phyloP scores from a whole-genome alignment of 768 basidiomycete genomes.

The Naganishia vishniacii region DNA sequence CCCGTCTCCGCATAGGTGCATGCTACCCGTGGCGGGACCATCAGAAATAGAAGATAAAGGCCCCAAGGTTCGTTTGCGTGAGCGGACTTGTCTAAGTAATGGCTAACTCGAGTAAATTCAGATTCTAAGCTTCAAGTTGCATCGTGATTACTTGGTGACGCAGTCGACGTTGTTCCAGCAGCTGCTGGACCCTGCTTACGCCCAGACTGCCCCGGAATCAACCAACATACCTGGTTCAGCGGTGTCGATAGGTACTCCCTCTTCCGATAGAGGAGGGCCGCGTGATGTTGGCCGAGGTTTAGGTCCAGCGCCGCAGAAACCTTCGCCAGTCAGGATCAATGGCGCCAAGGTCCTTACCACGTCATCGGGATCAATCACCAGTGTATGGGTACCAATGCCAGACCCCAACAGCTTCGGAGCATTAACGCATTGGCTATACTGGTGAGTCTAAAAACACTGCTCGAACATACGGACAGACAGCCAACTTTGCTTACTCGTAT shows the following conservation, averaged over 20 bases:
- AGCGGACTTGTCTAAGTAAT: slow-evolving; percentile 3
- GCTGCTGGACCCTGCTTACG: slow-evolving; percentile 58
- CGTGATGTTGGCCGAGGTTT: neutral
- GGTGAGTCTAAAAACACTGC: slow-evolving; percentile 58
- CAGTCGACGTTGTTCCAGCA: slow-evolving; percentile 57
- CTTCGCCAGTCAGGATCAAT: neutral
- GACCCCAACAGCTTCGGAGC: slow-evolving; percentile 43
- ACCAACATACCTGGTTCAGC: slow-evolving; percentile 7
- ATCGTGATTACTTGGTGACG: slow-evolving; percentile 73
- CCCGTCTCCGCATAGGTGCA: slow-evolving; percentile 19
- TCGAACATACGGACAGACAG: slow-evolving; percentile 66
- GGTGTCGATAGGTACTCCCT: neutral
- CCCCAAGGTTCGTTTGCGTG: no score
- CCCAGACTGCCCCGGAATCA: slow-evolving; percentile 55
- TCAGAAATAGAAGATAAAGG: no score
- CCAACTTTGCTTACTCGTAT: slow-evolving; percentile 66
- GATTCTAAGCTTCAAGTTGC: slow-evolving; percentile 52
- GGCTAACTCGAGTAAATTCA: no score
- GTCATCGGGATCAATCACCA: slow-evolving; percentile 29
- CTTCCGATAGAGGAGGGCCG: neutral
- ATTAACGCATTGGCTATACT: slow-evolving; percentile 45
- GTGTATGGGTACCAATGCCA: slow-evolving; percentile 41
- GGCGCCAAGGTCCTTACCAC: slow-evolving; percentile 31
- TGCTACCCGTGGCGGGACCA: neutral
- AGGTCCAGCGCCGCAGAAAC: neutral